Evolutionary conservation across 768 basidiomycete species (phyloP), one percentile per base, ranked within the genome.

Genomic region (Fomitopsis serialis): DNA sequence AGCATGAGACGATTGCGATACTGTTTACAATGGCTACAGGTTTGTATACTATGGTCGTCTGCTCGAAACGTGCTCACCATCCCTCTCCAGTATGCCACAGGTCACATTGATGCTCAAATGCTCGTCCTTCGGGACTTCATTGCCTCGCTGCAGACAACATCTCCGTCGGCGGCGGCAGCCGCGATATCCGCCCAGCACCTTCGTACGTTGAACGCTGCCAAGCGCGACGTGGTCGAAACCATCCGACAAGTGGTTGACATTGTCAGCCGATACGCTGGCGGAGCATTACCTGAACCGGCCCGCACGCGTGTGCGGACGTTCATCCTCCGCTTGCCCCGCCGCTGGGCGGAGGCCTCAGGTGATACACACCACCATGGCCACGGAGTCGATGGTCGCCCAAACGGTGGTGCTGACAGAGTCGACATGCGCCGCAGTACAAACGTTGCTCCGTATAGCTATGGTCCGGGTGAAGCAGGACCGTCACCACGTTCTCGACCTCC

Each of bases 231-330:
- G 34, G 87, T 95, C n/a, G 79, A 86, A 42, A 96, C 93, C 25
- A 84, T 96, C 52, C 82, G 90, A 34, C 87, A 92, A 62, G 92
- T 92, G 17, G 92, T 96, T 13, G 88, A 90, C 53, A 87, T 95
- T 15, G 84, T 95, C 17, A 83, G 80, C 53, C 87, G 84, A 55
- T 92, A 94, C 58, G 88, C 92, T 0, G 93, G 93, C 10, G 79
- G 87, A 0, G 88, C 92, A 0, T 76, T 96, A 6, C 92, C 91
- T 0, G 93, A 92, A 64, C 92, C 87, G 7, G 92, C 92, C 0
- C 78, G 85, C 34, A 70, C 74, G 1, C 80, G 81, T 21, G 90
- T 94, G 32, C 73, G 89, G 11, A 78, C 81, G 0, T 89, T 90
- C 63, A 89, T 95, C 40, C 71, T 95, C 13, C 78, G 80, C 42